Base-by-base conservation (phyloP, 768 basidiomycete genomes). In the Mycena polygramma region DNA sequence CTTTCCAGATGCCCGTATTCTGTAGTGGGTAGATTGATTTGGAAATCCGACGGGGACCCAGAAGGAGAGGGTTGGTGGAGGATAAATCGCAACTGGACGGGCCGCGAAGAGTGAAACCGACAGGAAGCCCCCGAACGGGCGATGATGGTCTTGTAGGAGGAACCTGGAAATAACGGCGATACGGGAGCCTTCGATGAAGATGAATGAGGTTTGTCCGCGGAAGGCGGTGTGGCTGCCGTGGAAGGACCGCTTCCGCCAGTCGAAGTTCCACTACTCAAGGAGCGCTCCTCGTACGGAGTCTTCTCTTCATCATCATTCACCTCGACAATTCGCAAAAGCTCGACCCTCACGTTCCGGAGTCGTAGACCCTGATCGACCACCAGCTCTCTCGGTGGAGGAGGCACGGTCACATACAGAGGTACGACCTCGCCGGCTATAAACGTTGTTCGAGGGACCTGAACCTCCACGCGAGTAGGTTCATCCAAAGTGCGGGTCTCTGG, bases 121-220 rank as follows among this genome's bases (percentile, higher is more conserved):
- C 95, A 96, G 22, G 95, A 92, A 51, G 96, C 96, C 54, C 97
- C 97, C 17, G 96, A 96, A 9, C 92, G 89, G 15, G 95, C 91
- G 35, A 98, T 83, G 59, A 91, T 84, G 4, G 86, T 84, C 46
- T 84, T 82, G 73, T 87, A 86, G 49, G 84, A 80, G 20, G 85
- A 81, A 36, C 83, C 82, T 22, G 81, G 73, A 69, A 82, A 82
- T 22, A 80, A 71, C 26, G 83, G 81, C n/a, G 84, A 82, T 36
- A 75, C 63, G 6, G 85, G 82, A 55, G 79, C 74, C 66, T 86
- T 86, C 39, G 84, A 83, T 4, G 83, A 82, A 7, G 82, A 81
- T 14, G 80, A 67, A 54, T 73, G 77, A 69, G 75, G 75, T 30
- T 76, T 71, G 76, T 83, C 76, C 77, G 81, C 74, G 30, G 64